These are phyloP conservation scores for Ustilago hordei DNA, from an alignment of 1,284 basidiomycete species.

Conservation along the genomic window DNA sequence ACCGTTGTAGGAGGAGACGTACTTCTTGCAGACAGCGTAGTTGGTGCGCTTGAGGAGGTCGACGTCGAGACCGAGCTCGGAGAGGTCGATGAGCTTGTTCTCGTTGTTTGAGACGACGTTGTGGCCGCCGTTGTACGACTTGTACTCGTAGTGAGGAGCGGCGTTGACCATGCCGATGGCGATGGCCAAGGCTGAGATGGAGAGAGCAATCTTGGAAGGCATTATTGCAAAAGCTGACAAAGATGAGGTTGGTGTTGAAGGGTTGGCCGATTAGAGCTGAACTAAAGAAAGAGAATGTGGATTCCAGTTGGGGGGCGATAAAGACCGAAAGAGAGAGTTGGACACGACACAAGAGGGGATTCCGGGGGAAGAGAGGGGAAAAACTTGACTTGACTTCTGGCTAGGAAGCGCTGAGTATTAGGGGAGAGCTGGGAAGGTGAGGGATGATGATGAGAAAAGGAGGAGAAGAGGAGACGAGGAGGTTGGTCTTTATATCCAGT, in stretches of 20 bases:
- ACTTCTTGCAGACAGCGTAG: slow-evolving; percentile 44
- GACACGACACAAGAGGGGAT: slow-evolving; percentile 16
- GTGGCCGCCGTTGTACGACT: slow-evolving; percentile 46
- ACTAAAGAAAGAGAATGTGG: slow-evolving; percentile 26
- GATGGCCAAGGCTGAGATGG: slow-evolving; percentile 38
- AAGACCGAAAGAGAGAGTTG: slow-evolving; percentile 28
- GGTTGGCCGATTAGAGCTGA: slow-evolving; percentile 10
- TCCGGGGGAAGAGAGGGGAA: slow-evolving; percentile 9
- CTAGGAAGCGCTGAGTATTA: slow-evolving; percentile 29
- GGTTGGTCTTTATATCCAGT: slow-evolving; percentile 33
- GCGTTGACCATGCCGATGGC: slow-evolving; percentile 50
- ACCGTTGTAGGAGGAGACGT: slow-evolving; percentile 52
- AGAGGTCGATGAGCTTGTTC: slow-evolving; percentile 48
- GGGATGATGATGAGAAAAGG: slow-evolving; percentile 38
- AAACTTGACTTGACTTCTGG: slow-evolving; percentile 26
- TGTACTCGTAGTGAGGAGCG: slow-evolving; percentile 36
- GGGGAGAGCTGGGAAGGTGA: slow-evolving; percentile 22
- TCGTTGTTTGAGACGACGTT: slow-evolving; percentile 39
- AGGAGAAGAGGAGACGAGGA: slow-evolving; percentile 22
- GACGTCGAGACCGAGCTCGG: slow-evolving; percentile 21
- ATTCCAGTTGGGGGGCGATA: slow-evolving; percentile 21
- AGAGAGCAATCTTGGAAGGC: slow-evolving; percentile 53
- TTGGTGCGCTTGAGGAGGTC: slow-evolving; percentile 48
- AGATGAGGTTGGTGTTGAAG: not conserved
- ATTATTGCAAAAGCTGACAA: slow-evolving; percentile 15